phyloP scores from a whole-genome alignment of 805 yeast genomes.

The Teunomyces cretensis region DNA sequence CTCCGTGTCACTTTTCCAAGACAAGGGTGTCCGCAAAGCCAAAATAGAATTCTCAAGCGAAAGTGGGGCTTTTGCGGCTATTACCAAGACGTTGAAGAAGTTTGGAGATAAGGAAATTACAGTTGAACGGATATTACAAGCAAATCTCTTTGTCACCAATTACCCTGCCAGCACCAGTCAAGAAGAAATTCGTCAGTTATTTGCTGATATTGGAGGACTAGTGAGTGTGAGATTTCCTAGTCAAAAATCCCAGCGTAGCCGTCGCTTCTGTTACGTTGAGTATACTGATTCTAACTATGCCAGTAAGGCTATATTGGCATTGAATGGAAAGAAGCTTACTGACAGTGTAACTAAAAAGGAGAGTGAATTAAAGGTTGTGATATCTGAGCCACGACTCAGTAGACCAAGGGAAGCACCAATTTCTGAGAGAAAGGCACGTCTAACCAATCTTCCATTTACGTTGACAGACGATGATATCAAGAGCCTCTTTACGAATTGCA shows the following conservation, averaged over 20 bases:
- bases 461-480: conserved; percentile 39
- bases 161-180: conserved; percentile 58
- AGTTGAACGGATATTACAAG: conserved; percentile 45
- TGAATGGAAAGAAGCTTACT: conserved; percentile 39
- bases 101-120: conserved; percentile 42
- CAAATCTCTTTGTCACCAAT: conserved; percentile 72
- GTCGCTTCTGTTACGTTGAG: conserved; percentile 78
- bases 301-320: conserved; percentile 34
- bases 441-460: conserved; percentile 52
- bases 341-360: conserved; percentile 23
- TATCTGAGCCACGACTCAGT: conserved; percentile 52
- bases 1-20: conserved; percentile 26
- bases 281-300: conserved; percentile 46
- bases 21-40: conserved; percentile 34
- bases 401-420: conserved; percentile 28
- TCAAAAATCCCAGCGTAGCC: conserved; percentile 48
- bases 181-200: conserved; percentile 37
- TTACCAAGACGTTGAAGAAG: conserved; percentile 56
- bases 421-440: conserved; percentile 57
- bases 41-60: conserved; percentile 57
- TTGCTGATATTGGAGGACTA: conserved; percentile 41
- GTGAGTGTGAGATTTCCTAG: conserved; percentile 65
- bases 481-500: conserved; percentile 49
- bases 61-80: conserved; percentile 52
- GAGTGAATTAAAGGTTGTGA: conserved; percentile 51